phyloP scores from a whole-genome alignment of 208 protist genomes.

The Leishmania gerbilli region DNA sequence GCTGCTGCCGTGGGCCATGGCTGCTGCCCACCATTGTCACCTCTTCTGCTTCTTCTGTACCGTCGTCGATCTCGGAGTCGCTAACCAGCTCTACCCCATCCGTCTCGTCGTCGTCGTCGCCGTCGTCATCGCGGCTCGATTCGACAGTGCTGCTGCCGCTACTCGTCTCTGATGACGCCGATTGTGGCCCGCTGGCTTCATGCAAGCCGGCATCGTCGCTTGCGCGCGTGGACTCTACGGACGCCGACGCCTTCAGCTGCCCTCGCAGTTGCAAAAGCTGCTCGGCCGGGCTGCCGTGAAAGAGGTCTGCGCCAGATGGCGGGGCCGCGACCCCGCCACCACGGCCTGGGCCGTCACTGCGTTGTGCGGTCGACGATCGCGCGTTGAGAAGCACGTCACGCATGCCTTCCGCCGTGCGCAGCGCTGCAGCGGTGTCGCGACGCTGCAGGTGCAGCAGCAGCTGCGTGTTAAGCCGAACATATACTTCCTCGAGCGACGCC shows the following conservation, averaged over 20 bases:
- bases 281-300: constrained; percentile 15
- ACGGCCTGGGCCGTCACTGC: not conserved
- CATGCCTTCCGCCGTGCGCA: constrained; percentile 16
- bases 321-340: not conserved
- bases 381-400: not conserved
- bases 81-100: not conserved
- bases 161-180: not conserved
- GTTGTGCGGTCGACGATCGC: not conserved
- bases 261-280: constrained; percentile 12
- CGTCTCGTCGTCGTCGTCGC: not conserved
- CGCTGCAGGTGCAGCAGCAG: constrained; percentile 26
- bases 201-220: not conserved
- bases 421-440: constrained; percentile 2
- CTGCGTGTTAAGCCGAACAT: constrained; percentile 22
- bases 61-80: not conserved
- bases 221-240: not conserved
- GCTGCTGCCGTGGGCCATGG: not conserved
- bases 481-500: constrained; percentile 13
- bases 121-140: not conserved
- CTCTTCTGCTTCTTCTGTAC: not conserved
- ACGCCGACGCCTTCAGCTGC: not conserved
- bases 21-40: not conserved
- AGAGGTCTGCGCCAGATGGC: constrained; percentile 1
- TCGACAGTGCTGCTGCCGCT: constrained; percentile 10
- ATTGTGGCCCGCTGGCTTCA: not conserved